Evolutionary conservation across 306 rosid species (phyloP).

Genomic region (Cajanus cajan): DNA sequence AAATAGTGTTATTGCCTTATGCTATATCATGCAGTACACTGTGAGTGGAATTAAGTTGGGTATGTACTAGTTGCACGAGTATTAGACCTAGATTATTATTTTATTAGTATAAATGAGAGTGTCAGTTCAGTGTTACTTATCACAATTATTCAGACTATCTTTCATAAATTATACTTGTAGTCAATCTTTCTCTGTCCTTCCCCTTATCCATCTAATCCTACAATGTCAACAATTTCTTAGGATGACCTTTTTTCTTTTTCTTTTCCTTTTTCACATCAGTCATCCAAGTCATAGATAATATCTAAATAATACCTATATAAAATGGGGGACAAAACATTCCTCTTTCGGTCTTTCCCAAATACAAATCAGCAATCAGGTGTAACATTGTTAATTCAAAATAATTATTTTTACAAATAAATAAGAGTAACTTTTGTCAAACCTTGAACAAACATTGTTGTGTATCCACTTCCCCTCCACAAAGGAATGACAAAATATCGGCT

Average conservation of each 20-base stretch:
- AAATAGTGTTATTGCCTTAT: neutral
- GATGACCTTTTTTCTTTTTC: too few relatives aligned
- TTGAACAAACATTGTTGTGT: slow-evolving; percentile 85
- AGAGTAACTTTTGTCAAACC: slow-evolving; percentile 46
- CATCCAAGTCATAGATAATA: neutral
- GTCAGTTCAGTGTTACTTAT: neutral
- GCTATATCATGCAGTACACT: neutral
- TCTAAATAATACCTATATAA: neutral
- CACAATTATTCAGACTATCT: neutral
- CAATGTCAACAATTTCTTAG: neutral
- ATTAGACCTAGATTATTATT: neutral
- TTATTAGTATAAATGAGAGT: neutral
- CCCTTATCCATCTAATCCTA: neutral
- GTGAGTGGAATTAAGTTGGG: neutral
- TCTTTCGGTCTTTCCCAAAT: neutral
- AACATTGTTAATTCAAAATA: slow-evolving; percentile 5
- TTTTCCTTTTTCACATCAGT: neutral
- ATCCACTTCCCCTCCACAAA: slow-evolving; percentile 89
- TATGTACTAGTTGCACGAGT: neutral
- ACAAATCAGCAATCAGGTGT: neutral
- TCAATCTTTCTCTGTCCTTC: neutral
- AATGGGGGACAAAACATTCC: neutral
- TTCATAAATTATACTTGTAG: neutral
- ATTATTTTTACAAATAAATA: neutral
- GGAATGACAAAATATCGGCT: slow-evolving; percentile 92